phyloP scores from a whole-genome alignment of 169 alveolate species.

The Plasmodium cynomolgi region DNA sequence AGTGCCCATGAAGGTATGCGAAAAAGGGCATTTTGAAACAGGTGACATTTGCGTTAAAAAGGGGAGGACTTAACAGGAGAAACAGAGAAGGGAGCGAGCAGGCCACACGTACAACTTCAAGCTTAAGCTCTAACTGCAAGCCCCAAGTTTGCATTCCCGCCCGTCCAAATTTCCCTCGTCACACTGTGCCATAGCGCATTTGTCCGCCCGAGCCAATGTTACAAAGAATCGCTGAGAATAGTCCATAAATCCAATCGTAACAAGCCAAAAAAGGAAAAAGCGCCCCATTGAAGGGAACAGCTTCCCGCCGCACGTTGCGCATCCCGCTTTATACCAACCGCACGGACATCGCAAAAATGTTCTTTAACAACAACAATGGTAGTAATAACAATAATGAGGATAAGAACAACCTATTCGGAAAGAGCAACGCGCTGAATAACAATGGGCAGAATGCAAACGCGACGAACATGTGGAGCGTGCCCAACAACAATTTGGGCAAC shows the following conservation, averaged over 20 bases:
- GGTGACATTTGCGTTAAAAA: not conserved
- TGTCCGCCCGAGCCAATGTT: not conserved
- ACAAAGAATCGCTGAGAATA: not conserved
- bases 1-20: not conserved
- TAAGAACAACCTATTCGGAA: conserved; percentile 45
- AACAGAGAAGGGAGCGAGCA: not conserved
- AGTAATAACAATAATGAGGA: conserved; percentile 48
- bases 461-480: conserved; percentile 63
- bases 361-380: conserved; percentile 30
- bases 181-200: not conserved
- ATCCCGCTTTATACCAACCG: not conserved
- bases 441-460: conserved; percentile 25
- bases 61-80: not conserved
- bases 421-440: conserved; percentile 39
- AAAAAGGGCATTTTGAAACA: not conserved
- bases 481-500: conserved; percentile 49
- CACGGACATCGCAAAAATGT: conserved; percentile 20
- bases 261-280: not conserved
- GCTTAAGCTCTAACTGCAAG: not conserved
- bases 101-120: not conserved
- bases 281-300: not conserved
- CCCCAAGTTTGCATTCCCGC: not conserved
- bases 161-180: not conserved
- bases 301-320: not conserved
- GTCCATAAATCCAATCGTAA: not conserved